Percentiles rank a stretch among this genome's conserved stretches.
Evolutionary conservation across 2,329 filamentous ascomycete genomes (phyloP).

Genomic region (Lachnellula subtilissima): DNA sequence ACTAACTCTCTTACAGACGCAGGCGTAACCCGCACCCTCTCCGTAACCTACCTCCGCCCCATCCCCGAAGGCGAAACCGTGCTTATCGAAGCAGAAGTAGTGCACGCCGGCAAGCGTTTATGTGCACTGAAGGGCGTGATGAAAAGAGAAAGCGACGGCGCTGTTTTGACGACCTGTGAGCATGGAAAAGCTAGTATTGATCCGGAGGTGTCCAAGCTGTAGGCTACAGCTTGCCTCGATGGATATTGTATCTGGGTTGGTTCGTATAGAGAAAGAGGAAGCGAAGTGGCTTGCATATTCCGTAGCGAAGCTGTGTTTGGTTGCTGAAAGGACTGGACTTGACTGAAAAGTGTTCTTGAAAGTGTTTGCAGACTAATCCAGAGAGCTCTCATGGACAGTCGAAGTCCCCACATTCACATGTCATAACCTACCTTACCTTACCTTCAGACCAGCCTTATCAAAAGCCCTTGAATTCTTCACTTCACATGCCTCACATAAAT

Average conservation of each 20-base stretch:
- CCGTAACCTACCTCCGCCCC: slow-evolving; percentile 63
- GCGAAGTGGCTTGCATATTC: not conserved
- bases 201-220: slow-evolving; percentile 28
- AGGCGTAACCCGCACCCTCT: slow-evolving; percentile 62
- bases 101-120: slow-evolving; percentile 55
- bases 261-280: not conserved
- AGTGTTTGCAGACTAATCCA: too few relatives aligned
- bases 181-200: slow-evolving; percentile 63
- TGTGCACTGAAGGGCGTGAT: slow-evolving; percentile 49
- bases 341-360: too few relatives aligned
- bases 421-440: not conserved
- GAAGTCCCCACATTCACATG: not conserved
- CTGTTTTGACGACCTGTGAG: slow-evolving; percentile 53
- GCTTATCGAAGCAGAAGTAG: slow-evolving; percentile 51
- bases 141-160: slow-evolving; percentile 47
- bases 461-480: too few relatives aligned
- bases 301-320: too few relatives aligned
- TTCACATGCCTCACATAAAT: too few relatives aligned
- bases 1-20: slow-evolving; percentile 30
- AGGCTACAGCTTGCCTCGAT: not conserved
- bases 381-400: too few relatives aligned
- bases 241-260: slow-evolving; percentile 6
- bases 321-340: too few relatives aligned
- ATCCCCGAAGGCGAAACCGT: slow-evolving; percentile 53
- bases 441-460: too few relatives aligned